Conservation (phyloP, 345 rosid species). For the Eutrema japonicum region DNA sequence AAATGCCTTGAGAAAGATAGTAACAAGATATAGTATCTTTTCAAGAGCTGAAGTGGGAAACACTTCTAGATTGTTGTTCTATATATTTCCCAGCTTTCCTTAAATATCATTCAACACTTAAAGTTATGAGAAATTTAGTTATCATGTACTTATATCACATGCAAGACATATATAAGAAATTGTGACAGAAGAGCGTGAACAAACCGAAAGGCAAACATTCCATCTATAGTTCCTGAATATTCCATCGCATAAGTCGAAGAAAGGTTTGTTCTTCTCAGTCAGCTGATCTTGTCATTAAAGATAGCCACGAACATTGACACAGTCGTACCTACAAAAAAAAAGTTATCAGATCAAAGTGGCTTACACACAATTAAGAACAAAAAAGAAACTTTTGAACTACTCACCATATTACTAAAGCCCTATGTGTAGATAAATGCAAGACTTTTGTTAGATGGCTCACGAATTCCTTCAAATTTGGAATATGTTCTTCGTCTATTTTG, state of each 20-base stretch:
- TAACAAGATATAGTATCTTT: too few relatives aligned
- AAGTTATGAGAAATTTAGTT: too few relatives aligned
- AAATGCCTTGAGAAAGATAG: too few relatives aligned
- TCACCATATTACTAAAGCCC: constrained; percentile 81
- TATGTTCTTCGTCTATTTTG: constrained; percentile 49
- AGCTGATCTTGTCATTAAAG: constrained; percentile 71
- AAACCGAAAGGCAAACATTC: constrained; percentile 54
- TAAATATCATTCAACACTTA: constrained; percentile 11
- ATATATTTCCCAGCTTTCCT: constrained; percentile 52
- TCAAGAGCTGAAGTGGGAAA: too few relatives aligned
- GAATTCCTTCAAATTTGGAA: constrained; percentile 68
- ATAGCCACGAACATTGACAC: constrained; percentile 62
- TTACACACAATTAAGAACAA: not conserved
- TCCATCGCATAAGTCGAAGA: constrained; percentile 89
- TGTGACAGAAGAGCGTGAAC: not conserved
- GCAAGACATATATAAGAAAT: constrained; percentile 7
- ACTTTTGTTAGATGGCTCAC: constrained; percentile 65
- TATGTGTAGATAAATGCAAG: constrained; percentile 71
- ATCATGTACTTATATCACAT: not conserved
- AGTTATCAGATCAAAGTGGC: not conserved
- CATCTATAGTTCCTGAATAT: constrained; percentile 76
- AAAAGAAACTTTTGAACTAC: constrained; percentile 23
- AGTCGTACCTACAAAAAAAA: constrained; percentile 67
- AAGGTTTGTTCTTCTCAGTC: constrained; percentile 66
- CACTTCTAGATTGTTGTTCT: too few relatives aligned